These are phyloP conservation scores for Pseudogymnoascus destructans DNA, from an alignment of 2,329 filamentous ascomycete species.

Conservation along the genomic window DNA sequence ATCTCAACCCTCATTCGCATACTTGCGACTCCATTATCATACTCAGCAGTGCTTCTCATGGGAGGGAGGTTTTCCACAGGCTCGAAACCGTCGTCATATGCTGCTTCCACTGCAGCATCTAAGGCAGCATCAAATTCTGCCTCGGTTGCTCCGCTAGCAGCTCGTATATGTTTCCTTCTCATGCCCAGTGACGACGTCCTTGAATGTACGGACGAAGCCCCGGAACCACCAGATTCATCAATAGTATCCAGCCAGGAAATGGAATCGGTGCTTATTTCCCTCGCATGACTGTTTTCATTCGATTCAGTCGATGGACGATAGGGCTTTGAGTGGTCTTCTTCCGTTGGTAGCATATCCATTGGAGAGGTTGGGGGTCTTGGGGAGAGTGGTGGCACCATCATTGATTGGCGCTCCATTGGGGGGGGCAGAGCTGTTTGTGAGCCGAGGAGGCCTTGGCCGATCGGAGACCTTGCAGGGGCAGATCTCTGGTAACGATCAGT, in stretches of 20 bases:
- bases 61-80: constrained; percentile 36
- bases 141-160: constrained; percentile 59
- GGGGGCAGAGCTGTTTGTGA: constrained; percentile 31
- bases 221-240: constrained; percentile 75
- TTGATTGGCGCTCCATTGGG: constrained; percentile 43
- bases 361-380: constrained; percentile 46
- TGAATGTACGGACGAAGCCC: constrained; percentile 67
- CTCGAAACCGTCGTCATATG: constrained; percentile 85
- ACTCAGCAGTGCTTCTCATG: constrained; percentile 2
- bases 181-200: constrained; percentile 58
- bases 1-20: constrained; percentile 56
- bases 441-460: constrained; percentile 15
- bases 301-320: constrained; percentile 25
- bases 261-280: constrained; percentile 61
- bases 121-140: constrained; percentile 88
- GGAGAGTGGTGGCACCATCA: constrained; percentile 55
- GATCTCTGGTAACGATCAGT: constrained; percentile 18
- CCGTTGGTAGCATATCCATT: constrained; percentile 11
- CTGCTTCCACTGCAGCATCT: constrained; percentile 89
- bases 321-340: constrained; percentile 8
- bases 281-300: constrained; percentile 30
- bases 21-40: constrained; percentile 33
- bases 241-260: constrained; percentile 93
- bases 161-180: constrained; percentile 56
- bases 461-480: constrained; percentile 13